Conservation (phyloP, 108 stramenopile species). For the Nitzschia putrida region DNA sequence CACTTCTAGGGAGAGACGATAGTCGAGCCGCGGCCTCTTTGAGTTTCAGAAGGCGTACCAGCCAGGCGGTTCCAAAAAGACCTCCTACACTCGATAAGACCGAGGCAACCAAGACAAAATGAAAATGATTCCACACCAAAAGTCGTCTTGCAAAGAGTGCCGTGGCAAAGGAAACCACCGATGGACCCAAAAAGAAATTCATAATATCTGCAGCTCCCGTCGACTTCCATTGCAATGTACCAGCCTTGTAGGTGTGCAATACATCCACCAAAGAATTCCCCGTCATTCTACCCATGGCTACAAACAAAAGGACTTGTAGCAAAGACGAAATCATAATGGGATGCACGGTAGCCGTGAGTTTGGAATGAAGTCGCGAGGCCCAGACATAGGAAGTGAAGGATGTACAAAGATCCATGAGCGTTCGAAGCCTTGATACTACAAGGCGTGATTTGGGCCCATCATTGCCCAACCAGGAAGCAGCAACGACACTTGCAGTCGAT, state of each 20-base stretch:
- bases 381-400: conserved; percentile 72
- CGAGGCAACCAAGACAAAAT: conserved; percentile 56
- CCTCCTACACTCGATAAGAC: conserved; percentile 70
- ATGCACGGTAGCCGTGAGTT: conserved; percentile 68
- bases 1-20: conserved; percentile 77
- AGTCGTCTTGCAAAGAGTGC: conserved; percentile 68
- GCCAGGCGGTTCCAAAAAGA: conserved; percentile 74
- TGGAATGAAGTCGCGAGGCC: conserved; percentile 63
- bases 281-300: conserved; percentile 39
- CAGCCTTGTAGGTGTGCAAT: conserved; percentile 65
- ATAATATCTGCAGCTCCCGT: conserved; percentile 77
- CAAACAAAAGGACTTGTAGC: conserved; percentile 27
- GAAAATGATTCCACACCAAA: conserved; percentile 68
- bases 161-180: conserved; percentile 73
- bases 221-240: conserved; percentile 52
- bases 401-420: conserved; percentile 48
- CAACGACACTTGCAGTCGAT: conserved; percentile 41
- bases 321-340: conserved; percentile 71
- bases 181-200: conserved; percentile 74
- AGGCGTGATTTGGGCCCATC: conserved; percentile 43
- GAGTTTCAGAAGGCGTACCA: conserved; percentile 60
- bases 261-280: conserved; percentile 48
- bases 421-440: too few relatives aligned
- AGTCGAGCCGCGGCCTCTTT: conserved; percentile 47
- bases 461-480: conserved; percentile 27